Evolutionary conservation across 2,329 filamentous ascomycete genomes (phyloP), one percentile per base, ranked within the genome.

Genomic region (Fusarium xyrophilum): DNA sequence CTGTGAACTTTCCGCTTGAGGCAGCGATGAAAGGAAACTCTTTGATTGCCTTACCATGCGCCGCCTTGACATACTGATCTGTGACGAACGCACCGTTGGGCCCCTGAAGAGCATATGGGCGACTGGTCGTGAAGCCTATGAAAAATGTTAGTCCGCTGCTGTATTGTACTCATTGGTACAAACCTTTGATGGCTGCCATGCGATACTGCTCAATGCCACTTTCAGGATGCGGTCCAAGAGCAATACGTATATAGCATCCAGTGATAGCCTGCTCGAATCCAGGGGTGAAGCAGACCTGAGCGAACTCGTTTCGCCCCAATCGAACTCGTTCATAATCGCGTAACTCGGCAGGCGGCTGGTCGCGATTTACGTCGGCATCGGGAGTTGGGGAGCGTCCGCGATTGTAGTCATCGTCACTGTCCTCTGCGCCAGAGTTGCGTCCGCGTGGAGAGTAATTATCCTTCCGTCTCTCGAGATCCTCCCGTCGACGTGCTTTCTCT

Each of bases 1-100:
- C 93, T n/a, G 91, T 92, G 75, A 98, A 92, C 42, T 85, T 84
- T 51, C 89, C 88, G 77, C 97, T 94, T 0, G 96, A 98, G 76
- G 95, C 94, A 67, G 91, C 90, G 65, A 96, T 90, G 78, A 98
- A 97, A 7, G 94, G 93, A 81, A 93, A 97, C 36, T 94, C 89
- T 76, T 91, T 91, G 75, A 93, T 87, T 0, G 91, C 86, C 73
- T 94, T 93, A 46, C 96, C 96, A 76, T 97, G 91, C 11, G 93
- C 89, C 42, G 92, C 89, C 56, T 90, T 83, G 33, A 92, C 88
- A 76, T 98, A 97, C 77, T 94, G 91, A 65, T 97, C 93, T 0
- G 93, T 97, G 33, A 92, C 87, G 73, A 97, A 91, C 6, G 84
- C 84, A 67, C 93, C 91, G 38, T 93, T 92, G 62, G 91, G 91